These are phyloP conservation scores for Xylariaceae sp. DNA, from an alignment of 2,329 filamentous ascomycete species.

Conservation along the genomic window DNA sequence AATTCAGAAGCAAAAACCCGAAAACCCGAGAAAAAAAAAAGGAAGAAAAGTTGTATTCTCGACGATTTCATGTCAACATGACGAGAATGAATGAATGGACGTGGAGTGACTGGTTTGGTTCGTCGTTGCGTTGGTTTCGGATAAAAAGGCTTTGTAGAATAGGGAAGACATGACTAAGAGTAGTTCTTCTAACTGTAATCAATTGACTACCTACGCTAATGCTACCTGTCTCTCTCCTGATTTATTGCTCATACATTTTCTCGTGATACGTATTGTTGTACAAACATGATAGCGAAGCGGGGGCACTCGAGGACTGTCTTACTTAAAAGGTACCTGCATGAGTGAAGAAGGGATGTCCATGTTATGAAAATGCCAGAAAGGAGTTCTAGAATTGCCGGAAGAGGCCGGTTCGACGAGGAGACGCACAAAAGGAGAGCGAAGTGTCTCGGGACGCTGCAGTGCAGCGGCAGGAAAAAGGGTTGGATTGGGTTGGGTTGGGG, in stretches of 20 bases:
- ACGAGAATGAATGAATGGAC: background rate
- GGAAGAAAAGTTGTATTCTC: background rate
- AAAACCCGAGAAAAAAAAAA: background rate
- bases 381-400: no score
- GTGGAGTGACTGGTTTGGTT: background rate
- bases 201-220: slow-evolving; percentile 4
- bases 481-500: no score
- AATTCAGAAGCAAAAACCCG: background rate
- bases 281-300: no score
- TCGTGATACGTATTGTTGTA: background rate
- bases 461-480: no score
- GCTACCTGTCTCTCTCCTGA: background rate
- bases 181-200: background rate
- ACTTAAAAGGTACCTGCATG: background rate
- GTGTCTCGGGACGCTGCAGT: no score
- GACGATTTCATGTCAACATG: background rate
- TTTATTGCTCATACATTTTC: background rate
- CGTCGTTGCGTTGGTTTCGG: background rate
- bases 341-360: background rate
- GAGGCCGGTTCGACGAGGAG: no score
- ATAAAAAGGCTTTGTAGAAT: background rate
- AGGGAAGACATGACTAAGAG: background rate
- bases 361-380: no score
- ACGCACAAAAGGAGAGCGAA: no score
- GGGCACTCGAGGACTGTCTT: no score